Conservation (phyloP, 257 asterid genomes). For the Solanum rostratum region DNA sequence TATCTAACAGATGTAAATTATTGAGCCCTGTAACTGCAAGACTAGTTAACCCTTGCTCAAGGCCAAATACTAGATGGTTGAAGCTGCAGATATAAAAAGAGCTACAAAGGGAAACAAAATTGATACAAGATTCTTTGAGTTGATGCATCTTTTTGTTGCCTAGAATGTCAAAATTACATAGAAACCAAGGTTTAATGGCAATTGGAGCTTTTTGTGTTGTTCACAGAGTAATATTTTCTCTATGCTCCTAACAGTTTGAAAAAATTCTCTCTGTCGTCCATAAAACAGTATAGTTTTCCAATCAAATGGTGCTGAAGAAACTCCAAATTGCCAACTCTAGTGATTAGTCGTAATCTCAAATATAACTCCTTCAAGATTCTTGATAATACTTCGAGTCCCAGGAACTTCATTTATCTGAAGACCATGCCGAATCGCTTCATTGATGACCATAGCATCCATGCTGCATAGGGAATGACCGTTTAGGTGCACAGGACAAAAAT, state of each 20-base stretch:
- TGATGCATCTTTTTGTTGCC: not conserved
- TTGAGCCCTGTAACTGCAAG: not conserved
- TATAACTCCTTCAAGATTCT: conserved; percentile 68
- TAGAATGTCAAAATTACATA: not conserved
- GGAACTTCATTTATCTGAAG: conserved; percentile 48
- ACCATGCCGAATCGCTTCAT: conserved; percentile 65
- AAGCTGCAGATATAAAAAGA: not conserved
- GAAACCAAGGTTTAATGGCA: not conserved
- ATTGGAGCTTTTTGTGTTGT: not conserved
- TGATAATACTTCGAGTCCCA: conserved; percentile 52
- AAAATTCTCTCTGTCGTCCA: not conserved
- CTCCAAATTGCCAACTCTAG: not conserved
- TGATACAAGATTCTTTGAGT: not conserved
- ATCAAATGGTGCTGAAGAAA: not conserved
- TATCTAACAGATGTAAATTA: not conserved
- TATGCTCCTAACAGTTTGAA: not conserved
- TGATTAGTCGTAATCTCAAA: conserved; percentile 24
- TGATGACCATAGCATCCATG: conserved; percentile 62
- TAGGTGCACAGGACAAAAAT: not conserved
- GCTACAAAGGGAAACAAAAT: not conserved
- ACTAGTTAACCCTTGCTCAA: not conserved
- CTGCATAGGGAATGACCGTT: conserved; percentile 23
- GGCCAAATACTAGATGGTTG: not conserved
- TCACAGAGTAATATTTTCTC: not conserved
- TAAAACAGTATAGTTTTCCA: not conserved